A percentile compares a stretch with the other conserved stretches of the same genome.
Conservation (phyloP, 208 protist species). For the Angomonas desouzai region DNA sequence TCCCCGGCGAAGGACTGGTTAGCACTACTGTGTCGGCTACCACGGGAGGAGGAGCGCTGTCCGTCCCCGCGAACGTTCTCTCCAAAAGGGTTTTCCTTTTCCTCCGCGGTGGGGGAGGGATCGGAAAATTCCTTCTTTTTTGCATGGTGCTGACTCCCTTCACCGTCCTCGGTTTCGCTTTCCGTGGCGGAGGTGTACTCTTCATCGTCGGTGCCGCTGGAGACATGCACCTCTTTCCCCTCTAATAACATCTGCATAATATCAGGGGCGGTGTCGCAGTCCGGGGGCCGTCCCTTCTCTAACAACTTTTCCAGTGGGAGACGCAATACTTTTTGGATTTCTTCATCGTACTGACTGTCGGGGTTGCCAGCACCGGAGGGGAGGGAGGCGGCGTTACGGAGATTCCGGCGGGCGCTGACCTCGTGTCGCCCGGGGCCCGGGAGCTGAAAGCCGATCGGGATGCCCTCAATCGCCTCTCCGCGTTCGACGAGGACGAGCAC, state of each 20-base stretch:
- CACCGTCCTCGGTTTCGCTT: neutral
- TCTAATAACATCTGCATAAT: slow-evolving; percentile 54
- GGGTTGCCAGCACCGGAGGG: slow-evolving; percentile 7
- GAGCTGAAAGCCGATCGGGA: slow-evolving; percentile 32
- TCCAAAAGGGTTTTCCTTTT: neutral
- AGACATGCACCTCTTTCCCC: slow-evolving; percentile 23
- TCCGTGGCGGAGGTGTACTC: slow-evolving; percentile 7
- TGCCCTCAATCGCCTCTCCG: slow-evolving; percentile 30
- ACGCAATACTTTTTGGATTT: slow-evolving; percentile 18
- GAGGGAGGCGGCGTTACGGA: neutral
- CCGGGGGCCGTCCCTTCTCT: slow-evolving; percentile 27
- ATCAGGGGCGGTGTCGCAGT: slow-evolving; percentile 34
- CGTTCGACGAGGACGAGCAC: slow-evolving; percentile 41
- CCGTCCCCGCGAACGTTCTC: too few species aligned
- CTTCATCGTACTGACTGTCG: slow-evolving; percentile 19
- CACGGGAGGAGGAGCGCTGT: too few species aligned
- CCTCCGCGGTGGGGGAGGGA: neutral
- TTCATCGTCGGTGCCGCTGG: slow-evolving; percentile 19
- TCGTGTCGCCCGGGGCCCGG: neutral
- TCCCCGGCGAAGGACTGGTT: too few species aligned
- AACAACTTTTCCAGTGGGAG: slow-evolving; percentile 28
- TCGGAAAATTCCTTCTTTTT: neutral
- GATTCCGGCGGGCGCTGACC: slow-evolving; percentile 14
- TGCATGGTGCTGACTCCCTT: too few species aligned
- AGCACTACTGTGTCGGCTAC: neutral